A percentile compares a stretch with the other conserved stretches of the same genome.
Evolutionary conservation across 352 stramenopile genomes (phyloP).

Genomic region (Phytophthora meadii): DNA sequence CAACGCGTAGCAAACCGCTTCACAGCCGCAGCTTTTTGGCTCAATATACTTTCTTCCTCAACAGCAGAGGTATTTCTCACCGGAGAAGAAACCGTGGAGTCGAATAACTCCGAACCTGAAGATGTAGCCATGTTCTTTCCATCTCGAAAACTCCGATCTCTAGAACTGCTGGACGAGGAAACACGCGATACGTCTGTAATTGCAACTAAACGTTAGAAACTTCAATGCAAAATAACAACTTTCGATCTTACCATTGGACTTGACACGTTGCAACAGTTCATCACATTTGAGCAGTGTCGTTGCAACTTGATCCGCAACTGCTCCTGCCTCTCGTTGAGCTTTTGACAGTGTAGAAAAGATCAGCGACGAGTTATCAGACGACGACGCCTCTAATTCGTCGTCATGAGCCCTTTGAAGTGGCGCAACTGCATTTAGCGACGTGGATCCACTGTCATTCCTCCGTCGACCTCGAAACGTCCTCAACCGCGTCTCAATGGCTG

Average conservation of each 20-base stretch:
- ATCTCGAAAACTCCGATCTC: constrained; percentile 14
- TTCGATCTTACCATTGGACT: constrained; percentile 29
- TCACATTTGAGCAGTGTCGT: constrained; percentile 61
- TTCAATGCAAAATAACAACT: neutral
- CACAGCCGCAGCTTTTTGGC: constrained; percentile 41
- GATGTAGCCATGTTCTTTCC: constrained; percentile 1
- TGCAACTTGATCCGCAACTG: constrained; percentile 65
- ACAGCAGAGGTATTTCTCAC: constrained; percentile 7
- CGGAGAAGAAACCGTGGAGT: constrained; percentile 16
- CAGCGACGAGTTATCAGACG: constrained; percentile 12
- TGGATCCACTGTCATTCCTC: constrained; percentile 12
- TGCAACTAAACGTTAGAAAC: neutral
- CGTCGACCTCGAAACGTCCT: constrained; percentile 31
- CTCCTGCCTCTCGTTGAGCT: constrained; percentile 40
- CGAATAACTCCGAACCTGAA: constrained; percentile 23
- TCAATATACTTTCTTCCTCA: constrained; percentile 40
- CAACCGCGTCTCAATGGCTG: constrained; percentile 46
- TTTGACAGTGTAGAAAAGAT: constrained; percentile 26
- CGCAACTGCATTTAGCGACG: neutral
- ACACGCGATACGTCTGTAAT: constrained; percentile 23
- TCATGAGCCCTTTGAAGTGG: constrained; percentile 3
- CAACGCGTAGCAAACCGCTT: constrained; percentile 41
- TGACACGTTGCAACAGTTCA: constrained; percentile 48
- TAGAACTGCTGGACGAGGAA: constrained; percentile 29
- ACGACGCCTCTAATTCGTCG: neutral